These are phyloP conservation scores for Zizania palustris DNA, from an alignment of 202 grass and related monocot species.

Conservation along the genomic window DNA sequence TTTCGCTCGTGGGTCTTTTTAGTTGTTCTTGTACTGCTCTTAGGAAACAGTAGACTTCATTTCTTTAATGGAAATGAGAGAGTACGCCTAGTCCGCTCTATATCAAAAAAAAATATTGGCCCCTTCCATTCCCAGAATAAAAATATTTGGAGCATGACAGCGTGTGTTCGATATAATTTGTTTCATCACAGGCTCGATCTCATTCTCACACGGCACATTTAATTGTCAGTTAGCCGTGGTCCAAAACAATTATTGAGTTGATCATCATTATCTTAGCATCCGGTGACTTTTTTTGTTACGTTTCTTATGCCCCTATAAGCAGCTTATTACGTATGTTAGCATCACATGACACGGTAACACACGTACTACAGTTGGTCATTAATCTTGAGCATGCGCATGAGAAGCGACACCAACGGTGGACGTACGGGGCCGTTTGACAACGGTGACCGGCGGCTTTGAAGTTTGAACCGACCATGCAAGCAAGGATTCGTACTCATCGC, in stretches of 20 bases:
- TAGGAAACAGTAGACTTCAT: too few species aligned
- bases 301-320: background rate
- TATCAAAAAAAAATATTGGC: too few species aligned
- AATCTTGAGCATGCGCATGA: background rate
- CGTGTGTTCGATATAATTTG: conserved; percentile 30
- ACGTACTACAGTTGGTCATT: too few species aligned
- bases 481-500: background rate
- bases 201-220: background rate
- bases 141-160: conserved; percentile 21
- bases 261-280: background rate
- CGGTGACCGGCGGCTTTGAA: background rate
- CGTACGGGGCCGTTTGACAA: background rate
- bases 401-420: conserved; percentile 6
- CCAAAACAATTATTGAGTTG: conserved; percentile 23
- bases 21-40: too few species aligned
- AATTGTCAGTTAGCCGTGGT: conserved; percentile 12
- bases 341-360: too few species aligned
- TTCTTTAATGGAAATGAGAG: too few species aligned
- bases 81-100: too few species aligned
- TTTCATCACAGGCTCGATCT: background rate
- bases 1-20: too few species aligned
- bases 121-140: background rate
- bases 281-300: conserved; percentile 4
- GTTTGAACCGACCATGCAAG: background rate
- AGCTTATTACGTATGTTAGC: too few species aligned